phyloP scores from a whole-genome alignment of 2,329 filamentous ascomycete species.

The Penicillium brasilianum region DNA sequence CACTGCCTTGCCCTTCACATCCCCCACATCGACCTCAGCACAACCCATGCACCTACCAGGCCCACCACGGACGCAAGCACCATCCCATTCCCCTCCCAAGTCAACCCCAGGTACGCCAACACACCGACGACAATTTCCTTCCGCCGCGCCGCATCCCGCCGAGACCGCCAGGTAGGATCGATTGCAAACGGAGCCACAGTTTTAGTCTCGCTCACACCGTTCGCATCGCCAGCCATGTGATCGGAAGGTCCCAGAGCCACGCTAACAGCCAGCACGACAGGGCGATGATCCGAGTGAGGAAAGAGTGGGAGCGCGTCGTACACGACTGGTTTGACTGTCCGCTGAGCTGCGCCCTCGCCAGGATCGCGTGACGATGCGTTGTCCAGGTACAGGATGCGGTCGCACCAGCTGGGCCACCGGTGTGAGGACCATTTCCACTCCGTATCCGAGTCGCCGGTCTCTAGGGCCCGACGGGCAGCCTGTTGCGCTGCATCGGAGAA shows the following conservation, averaged over 20 bases:
- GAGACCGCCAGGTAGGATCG: constrained; percentile 61
- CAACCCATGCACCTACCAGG: constrained; percentile 48
- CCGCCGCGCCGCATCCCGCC: constrained; percentile 59
- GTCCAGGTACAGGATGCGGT: constrained; percentile 81
- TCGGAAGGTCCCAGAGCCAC: constrained; percentile 61
- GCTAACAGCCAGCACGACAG: constrained; percentile 73
- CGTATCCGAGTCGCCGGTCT: constrained; percentile 37
- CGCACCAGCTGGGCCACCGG: constrained; percentile 92
- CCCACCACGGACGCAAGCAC: constrained; percentile 47
- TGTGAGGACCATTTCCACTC: constrained; percentile 78
- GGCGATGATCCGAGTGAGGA: constrained; percentile 83
- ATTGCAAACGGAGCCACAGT: constrained; percentile 62
- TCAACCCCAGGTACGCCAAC: constrained; percentile 58
- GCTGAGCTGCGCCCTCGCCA: constrained; percentile 19
- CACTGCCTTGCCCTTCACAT: constrained; percentile 18
- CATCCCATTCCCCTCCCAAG: constrained; percentile 53
- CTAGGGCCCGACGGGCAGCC: constrained; percentile 34
- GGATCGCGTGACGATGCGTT: constrained; percentile 59
- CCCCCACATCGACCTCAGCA: constrained; percentile 44
- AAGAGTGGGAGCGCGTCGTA: constrained; percentile 81
- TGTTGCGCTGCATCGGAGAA: constrained; percentile 61
- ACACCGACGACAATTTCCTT: constrained; percentile 66
- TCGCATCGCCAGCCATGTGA: constrained; percentile 22
- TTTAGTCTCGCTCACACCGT: constrained; percentile 41
- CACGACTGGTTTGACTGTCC: constrained; percentile 57